Evolutionary conservation across 2,329 filamentous ascomycete species (phyloP).

Genomic region (Trichoderma brevicompactum): DNA sequence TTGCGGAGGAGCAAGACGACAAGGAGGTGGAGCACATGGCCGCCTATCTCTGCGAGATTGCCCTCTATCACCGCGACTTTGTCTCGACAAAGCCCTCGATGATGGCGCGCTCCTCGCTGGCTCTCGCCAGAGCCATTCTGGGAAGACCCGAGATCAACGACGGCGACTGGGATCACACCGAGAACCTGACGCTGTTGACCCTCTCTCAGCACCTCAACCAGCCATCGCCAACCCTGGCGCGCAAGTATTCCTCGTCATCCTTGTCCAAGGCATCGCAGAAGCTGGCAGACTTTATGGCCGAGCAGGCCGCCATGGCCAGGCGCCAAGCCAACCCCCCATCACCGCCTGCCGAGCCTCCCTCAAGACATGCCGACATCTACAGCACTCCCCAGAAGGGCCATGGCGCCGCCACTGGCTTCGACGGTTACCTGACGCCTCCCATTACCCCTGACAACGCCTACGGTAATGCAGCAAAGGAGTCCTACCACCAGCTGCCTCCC

Average conservation of each 20-base stretch:
- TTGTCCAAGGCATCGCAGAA: slow-evolving; percentile 59
- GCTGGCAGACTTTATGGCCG: slow-evolving; percentile 62
- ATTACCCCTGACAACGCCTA: slow-evolving; percentile 78
- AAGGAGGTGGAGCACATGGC: slow-evolving; percentile 93
- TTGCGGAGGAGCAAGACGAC: slow-evolving; percentile 78
- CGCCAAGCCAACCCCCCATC: slow-evolving; percentile 59
- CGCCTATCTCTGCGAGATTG: slow-evolving; percentile 91
- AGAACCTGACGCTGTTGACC: slow-evolving; percentile 67
- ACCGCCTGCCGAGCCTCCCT: slow-evolving; percentile 57
- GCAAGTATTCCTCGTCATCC: slow-evolving; percentile 62
- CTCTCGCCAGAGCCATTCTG: slow-evolving; percentile 84
- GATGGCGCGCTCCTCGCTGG: slow-evolving; percentile 85
- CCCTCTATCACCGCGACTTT: slow-evolving; percentile 95
- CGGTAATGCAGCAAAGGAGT: slow-evolving; percentile 52
- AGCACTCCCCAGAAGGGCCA: slow-evolving; percentile 80
- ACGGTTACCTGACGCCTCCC: slow-evolving; percentile 82
- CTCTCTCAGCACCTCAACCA: slow-evolving; percentile 64
- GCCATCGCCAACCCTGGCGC: slow-evolving; percentile 60
- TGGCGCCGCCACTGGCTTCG: slow-evolving; percentile 64
- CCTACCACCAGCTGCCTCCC: slow-evolving; percentile 53
- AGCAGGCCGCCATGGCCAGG: slow-evolving; percentile 61
- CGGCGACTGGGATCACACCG: slow-evolving; percentile 75
- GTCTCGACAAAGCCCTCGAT: slow-evolving; percentile 90
- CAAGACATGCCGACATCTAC: slow-evolving; percentile 65
- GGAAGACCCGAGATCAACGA: slow-evolving; percentile 76